phyloP scores from a whole-genome alignment of 2,329 filamentous ascomycete species.

The Aureobasidium zeae region DNA sequence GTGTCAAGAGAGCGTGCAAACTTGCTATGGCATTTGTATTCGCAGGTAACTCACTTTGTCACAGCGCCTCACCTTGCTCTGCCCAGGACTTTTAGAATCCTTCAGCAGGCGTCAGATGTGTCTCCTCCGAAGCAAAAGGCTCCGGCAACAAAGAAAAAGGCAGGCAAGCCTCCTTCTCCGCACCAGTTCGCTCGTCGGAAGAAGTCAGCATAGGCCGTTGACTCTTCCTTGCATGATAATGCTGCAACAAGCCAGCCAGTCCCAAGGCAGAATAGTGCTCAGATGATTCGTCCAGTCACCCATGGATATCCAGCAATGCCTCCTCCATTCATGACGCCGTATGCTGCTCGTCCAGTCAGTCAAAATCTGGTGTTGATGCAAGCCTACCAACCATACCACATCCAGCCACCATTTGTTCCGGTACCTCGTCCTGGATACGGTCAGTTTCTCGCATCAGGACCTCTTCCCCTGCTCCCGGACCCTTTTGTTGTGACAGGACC shows the following conservation, averaged over 20 bases:
- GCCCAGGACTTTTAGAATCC: not conserved
- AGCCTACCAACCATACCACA: too few species aligned
- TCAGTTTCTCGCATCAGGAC: too few species aligned
- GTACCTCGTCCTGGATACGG: too few species aligned
- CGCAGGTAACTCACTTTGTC: constrained; percentile 4
- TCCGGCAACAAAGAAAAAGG: not conserved
- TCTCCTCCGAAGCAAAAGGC: not conserved
- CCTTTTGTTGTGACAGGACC: too few species aligned
- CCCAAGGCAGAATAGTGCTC: too few species aligned
- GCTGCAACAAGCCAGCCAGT: too few species aligned
- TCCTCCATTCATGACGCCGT: too few species aligned
- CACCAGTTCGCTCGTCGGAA: constrained; percentile 12
- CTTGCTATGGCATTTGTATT: constrained; percentile 15
- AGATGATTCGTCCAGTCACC: too few species aligned
- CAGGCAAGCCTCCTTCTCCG: not conserved
- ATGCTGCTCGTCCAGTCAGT: too few species aligned
- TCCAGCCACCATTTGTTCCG: too few species aligned
- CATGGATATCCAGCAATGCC: not conserved
- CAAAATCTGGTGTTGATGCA: too few species aligned
- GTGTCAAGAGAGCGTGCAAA: constrained; percentile 7
- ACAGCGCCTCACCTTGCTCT: constrained; percentile 3
- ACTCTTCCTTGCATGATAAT: not conserved
- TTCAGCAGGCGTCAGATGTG: not conserved
- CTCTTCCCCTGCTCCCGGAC: too few species aligned
- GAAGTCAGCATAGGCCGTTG: not conserved